Percentiles rank a stretch among this genome's conserved stretches.
Conservation (phyloP, 2,329 filamentous ascomycete species). For the Helotiales sp. region DNA sequence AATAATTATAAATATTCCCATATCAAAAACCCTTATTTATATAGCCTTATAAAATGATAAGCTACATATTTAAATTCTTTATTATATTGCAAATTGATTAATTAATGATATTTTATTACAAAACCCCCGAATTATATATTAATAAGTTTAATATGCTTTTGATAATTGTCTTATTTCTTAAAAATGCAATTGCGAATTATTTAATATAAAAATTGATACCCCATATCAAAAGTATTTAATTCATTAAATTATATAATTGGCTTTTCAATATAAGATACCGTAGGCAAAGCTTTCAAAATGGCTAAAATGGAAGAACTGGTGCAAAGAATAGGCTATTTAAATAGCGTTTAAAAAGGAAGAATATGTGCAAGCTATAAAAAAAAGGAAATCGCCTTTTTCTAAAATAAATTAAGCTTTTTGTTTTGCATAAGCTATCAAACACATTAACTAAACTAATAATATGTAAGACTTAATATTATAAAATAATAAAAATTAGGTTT, state of each 20-base stretch:
- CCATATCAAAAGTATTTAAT: no score
- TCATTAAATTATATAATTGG: neutral
- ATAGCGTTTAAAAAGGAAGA: constrained; percentile 21
- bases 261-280: constrained; percentile 13
- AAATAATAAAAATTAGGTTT: no score
- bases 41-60: constrained; percentile 14
- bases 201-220: no score
- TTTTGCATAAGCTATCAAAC: no score
- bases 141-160: neutral
- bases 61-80: constrained; percentile 20
- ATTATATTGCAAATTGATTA: constrained; percentile 2
- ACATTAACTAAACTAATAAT: no score
- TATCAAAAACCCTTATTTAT: neutral
- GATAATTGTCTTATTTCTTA: no score
- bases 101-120: constrained; percentile 12
- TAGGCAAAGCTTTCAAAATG: neutral
- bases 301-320: neutral
- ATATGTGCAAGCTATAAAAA: constrained; percentile 17
- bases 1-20: constrained; percentile 28
- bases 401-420: no score
- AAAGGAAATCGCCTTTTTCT: no score
- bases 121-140: neutral
- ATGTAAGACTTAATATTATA: no score
- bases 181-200: no score
- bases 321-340: neutral